Conservation (phyloP, 1,284 basidiomycete genomes). For the Cystobasidium slooffiae region DNA sequence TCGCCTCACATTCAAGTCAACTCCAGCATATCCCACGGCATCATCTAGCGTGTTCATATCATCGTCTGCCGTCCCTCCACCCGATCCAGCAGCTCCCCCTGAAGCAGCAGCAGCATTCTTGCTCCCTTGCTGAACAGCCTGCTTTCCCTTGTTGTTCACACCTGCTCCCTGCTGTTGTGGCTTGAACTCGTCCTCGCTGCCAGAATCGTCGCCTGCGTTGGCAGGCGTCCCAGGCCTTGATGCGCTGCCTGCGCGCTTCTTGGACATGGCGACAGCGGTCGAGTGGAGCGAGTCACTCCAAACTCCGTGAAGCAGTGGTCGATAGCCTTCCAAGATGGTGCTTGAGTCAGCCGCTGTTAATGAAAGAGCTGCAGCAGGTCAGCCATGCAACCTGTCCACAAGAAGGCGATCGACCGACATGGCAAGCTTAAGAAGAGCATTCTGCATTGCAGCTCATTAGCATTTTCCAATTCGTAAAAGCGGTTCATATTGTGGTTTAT, state of each 20-base stretch:
- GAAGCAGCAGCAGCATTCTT: conserved; percentile 1
- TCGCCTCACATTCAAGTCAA: conserved; percentile 52
- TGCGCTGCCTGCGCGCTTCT: conserved; percentile 27
- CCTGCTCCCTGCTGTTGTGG: conserved; percentile 31
- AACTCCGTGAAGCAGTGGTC: no score
- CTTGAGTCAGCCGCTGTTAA: no score
- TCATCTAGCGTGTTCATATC: conserved; percentile 53
- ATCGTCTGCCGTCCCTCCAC: conserved; percentile 44
- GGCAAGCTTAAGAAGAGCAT: no score
- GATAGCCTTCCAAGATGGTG: no score
- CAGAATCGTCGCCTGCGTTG: conserved; percentile 19
- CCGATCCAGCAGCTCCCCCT: conserved; percentile 1
- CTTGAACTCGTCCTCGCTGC: conserved; percentile 34
- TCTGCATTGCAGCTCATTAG: background rate
- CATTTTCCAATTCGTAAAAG: background rate
- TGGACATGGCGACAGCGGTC: conserved; percentile 17
- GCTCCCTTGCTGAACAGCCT: conserved; percentile 6
- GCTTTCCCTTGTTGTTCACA: conserved; percentile 28
- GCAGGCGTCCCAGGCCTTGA: conserved; percentile 27
- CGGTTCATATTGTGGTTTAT: background rate
- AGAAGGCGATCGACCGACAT: no score
- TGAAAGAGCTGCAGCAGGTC: no score
- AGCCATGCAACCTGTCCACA: no score
- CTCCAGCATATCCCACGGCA: conserved; percentile 53
- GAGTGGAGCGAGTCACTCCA: background rate